phyloP scores from a whole-genome alignment of 257 asterid genomes.

The Fraxinus americana region DNA sequence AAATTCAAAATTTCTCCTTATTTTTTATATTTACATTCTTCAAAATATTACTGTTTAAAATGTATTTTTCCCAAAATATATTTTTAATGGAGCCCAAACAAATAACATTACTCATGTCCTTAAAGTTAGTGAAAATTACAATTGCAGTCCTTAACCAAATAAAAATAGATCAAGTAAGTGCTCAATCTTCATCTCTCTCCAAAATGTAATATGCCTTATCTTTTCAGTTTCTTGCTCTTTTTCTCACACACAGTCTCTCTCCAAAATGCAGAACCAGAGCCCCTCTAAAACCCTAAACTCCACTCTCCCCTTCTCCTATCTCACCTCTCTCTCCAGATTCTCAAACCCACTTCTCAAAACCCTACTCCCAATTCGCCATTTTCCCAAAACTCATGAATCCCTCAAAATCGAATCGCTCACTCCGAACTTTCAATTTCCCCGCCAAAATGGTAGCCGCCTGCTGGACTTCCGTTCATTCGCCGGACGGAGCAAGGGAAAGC shows the following conservation, averaged over 20 bases:
- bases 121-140: too few species aligned
- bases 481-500: slow-evolving; percentile 75
- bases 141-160: too few species aligned
- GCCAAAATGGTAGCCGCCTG: slow-evolving; percentile 40
- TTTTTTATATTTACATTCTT: too few species aligned
- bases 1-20: too few species aligned
- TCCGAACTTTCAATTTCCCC: slow-evolving; percentile 9
- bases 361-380: slow-evolving; percentile 17
- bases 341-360: slow-evolving; percentile 48
- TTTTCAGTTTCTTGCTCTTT: neutral
- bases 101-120: too few species aligned
- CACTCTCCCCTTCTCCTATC: slow-evolving; percentile 25
- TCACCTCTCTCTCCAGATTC: slow-evolving; percentile 29
- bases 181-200: too few species aligned
- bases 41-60: too few species aligned
- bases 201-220: neutral
- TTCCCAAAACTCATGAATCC: slow-evolving; percentile 27
- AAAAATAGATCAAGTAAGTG: too few species aligned
- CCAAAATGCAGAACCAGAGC: slow-evolving; percentile 58
- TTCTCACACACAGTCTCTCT: neutral
- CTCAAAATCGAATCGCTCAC: slow-evolving; percentile 31
- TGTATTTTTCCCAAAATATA: too few species aligned
- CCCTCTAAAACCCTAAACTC: slow-evolving; percentile 65
- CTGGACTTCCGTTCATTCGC: slow-evolving; percentile 67
- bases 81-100: too few species aligned